Conservation (phyloP, 441 rosid genomes). For the Adansonia grandidieri region DNA sequence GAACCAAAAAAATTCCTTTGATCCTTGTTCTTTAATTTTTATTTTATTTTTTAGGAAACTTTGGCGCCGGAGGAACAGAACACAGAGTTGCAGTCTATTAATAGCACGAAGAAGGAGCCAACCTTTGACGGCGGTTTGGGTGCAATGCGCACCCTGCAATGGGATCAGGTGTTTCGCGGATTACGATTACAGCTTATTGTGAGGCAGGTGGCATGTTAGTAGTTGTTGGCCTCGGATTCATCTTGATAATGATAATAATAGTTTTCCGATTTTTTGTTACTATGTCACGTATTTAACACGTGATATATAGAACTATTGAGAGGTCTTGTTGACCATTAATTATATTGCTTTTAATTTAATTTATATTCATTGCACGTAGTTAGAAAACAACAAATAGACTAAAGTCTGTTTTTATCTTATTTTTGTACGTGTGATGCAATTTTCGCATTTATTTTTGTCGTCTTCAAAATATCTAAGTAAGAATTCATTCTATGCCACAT, state of each 20-base stretch:
- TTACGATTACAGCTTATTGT: background rate
- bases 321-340: too few species aligned
- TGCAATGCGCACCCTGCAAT: slow-evolving; percentile 3
- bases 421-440: too few species aligned
- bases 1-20: background rate
- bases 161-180: slow-evolving; percentile 10
- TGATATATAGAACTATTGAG: background rate
- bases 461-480: too few species aligned
- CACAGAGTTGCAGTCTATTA: too few species aligned
- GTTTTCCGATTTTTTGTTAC: background rate
- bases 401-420: too few species aligned
- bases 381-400: too few species aligned
- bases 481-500: too few species aligned
- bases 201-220: background rate
- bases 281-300: background rate
- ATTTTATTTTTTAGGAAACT: background rate
- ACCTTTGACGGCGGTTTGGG: background rate
- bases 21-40: background rate
- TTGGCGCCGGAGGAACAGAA: slow-evolving; percentile 34
- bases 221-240: background rate
- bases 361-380: too few species aligned
- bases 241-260: background rate
- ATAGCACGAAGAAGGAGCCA: too few species aligned
- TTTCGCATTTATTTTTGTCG: too few species aligned
- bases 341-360: too few species aligned